Evolutionary conservation across 208 protist genomes (phyloP).

Genomic region (Angomonas ambiguus): DNA sequence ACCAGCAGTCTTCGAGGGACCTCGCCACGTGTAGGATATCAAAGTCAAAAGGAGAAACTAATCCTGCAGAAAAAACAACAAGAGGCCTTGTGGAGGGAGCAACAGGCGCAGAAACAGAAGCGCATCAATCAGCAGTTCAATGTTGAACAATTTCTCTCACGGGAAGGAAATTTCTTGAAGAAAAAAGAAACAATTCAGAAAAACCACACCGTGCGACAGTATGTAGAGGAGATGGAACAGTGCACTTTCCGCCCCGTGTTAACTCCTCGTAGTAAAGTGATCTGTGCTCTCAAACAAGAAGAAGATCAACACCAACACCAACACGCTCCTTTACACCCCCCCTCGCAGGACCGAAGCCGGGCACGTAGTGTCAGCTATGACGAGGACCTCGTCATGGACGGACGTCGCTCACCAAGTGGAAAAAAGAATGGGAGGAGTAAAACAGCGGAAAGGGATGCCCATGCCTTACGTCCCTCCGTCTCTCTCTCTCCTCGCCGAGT

Average conservation of each 20-base stretch:
- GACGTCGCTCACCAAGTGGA: background rate
- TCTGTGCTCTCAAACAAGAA: background rate
- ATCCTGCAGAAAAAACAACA: background rate
- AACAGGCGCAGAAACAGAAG: background rate
- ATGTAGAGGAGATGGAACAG: slow-evolving; percentile 8
- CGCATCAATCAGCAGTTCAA: background rate
- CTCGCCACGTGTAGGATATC: no score
- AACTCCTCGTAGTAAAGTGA: slow-evolving; percentile 8
- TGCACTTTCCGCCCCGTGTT: slow-evolving; percentile 43
- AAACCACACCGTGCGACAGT: slow-evolving; percentile 6
- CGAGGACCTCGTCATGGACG: background rate
- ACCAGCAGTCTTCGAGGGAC: no score
- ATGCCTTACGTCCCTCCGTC: no score
- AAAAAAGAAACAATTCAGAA: slow-evolving; percentile 11
- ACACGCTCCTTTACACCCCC: background rate
- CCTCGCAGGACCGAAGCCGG: background rate
- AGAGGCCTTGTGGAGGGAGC: background rate
- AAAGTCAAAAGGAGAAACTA: background rate
- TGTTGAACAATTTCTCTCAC: background rate
- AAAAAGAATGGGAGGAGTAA: no score
- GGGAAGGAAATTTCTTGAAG: background rate
- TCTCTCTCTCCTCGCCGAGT: no score
- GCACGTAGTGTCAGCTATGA: background rate
- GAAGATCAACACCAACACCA: background rate
- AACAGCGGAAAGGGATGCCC: no score